Evolutionary conservation across 805 yeast species (phyloP), one percentile per base, ranked within the genome.

Genomic region (Candida boidinii): DNA sequence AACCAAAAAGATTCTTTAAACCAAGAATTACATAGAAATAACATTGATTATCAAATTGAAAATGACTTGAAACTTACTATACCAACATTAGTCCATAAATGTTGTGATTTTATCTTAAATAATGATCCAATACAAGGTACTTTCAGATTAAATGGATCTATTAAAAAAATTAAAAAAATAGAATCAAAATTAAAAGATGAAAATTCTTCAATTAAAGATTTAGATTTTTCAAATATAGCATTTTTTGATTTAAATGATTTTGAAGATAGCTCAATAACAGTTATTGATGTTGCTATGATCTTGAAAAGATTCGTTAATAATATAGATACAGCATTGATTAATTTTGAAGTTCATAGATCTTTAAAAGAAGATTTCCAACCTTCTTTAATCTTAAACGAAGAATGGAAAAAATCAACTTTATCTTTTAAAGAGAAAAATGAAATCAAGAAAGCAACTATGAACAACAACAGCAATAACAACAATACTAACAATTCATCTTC

Each of bases 241-340:
- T 13, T 28, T 14, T 46, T 41, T 36, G 37, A 43, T 11, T 47
- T 50, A 27, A 38, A 37, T 17, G 27, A 17, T 7, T 23, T 25
- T 27, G 22, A 26, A 16, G 48, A 44, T 17, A 27, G 29, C 7
- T 24, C 18, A 26, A 20, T 10, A 13, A 26, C 31, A 3, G 33
- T 50, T n/a, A 57, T 56, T 39, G 64, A 59, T 39, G 57, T 52
- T 8, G 55, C 62, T 4, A 59, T 57, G 49, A 38, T 59, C 15
- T 42, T 59, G 39, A 59, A 59, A 38, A 46, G 64, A 37, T 59
- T 56, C 56, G 42, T 59, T 8, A 42, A 54, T 2, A 48, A 49
- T 35, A 38, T 57, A 26, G 51, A 46, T 5, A 46, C 48, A 26
- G 58, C 56, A 7, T 36, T 58, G 13, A 46, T 58, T n/a, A 45